phyloP scores from a whole-genome alignment of 805 yeast species.

The Schwanniomyces sp. region DNA sequence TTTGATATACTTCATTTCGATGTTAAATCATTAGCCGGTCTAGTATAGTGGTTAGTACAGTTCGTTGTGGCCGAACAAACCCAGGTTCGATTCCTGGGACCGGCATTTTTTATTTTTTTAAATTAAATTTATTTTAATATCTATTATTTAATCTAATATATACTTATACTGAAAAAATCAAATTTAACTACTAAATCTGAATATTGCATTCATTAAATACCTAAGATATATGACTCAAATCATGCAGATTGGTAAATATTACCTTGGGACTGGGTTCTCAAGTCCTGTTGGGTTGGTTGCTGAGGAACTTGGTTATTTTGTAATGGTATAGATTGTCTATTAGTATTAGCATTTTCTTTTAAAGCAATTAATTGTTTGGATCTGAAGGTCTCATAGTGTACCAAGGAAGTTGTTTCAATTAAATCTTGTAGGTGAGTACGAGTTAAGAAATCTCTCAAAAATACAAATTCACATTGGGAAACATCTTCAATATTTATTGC shows the following conservation, averaged over 20 bases:
- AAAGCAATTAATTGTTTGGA: slow-evolving; percentile 90
- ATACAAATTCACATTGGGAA: slow-evolving; percentile 92
- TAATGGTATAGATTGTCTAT: slow-evolving; percentile 30
- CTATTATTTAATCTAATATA: background rate
- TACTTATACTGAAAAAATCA: background rate
- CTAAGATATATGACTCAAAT: background rate
- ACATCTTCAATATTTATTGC: slow-evolving; percentile 91
- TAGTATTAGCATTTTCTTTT: slow-evolving; percentile 78
- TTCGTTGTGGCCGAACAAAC: slow-evolving; percentile 51
- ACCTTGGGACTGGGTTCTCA: slow-evolving; percentile 4
- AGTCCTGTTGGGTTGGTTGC: slow-evolving; percentile 2
- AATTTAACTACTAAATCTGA: background rate
- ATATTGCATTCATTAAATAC: background rate
- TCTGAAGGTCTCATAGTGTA: slow-evolving; percentile 92
- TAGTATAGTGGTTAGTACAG: slow-evolving; percentile 52
- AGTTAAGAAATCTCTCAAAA: slow-evolving; percentile 89
- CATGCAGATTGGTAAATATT: slow-evolving; percentile 4
- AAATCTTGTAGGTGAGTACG: slow-evolving; percentile 95
- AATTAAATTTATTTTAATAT: background rate
- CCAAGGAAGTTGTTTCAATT: slow-evolving; percentile 84
- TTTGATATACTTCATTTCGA: too few relatives aligned
- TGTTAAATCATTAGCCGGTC: slow-evolving; percentile 30
- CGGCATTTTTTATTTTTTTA: slow-evolving; percentile 27
- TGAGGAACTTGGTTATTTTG: slow-evolving; percentile 1
- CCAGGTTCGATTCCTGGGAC: slow-evolving; percentile 54